A percentile compares a stretch with the other conserved stretches of the same genome.
These are phyloP conservation scores for Debaryomyces nepalensis DNA, from an alignment of 1,139 yeast species.

Conservation along the genomic window DNA sequence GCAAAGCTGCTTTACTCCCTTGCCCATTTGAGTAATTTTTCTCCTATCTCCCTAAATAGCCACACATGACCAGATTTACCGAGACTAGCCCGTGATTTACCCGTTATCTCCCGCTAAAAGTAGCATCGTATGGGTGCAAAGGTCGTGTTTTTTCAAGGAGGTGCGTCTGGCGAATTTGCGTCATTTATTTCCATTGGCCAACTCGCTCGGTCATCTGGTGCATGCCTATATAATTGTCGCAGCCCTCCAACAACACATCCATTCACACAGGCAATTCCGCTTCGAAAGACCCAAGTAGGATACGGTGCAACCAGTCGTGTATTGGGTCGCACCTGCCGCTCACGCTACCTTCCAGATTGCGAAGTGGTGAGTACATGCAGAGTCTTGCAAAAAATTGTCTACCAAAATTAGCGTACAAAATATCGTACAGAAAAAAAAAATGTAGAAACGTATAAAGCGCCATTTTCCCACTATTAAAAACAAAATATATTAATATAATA, in stretches of 20 bases:
- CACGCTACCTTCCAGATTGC: not conserved
- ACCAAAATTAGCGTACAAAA: constrained; percentile 1
- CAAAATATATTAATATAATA: not conserved
- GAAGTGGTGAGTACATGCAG: not conserved
- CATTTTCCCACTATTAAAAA: constrained; percentile 4
- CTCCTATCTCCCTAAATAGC: not conserved
- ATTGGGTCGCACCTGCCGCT: not conserved
- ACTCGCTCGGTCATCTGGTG: not conserved
- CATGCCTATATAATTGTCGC: constrained; percentile 2
- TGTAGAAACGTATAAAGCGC: constrained; percentile 7
- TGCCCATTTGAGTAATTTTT: not conserved
- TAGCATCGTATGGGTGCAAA: not conserved
- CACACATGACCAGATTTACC: not conserved
- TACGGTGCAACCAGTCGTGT: constrained; percentile 2
- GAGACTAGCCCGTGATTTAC: not conserved
- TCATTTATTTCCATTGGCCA: constrained; percentile 7
- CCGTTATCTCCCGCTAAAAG: not conserved
- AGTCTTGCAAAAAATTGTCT: not conserved
- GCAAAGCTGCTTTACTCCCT: not conserved
- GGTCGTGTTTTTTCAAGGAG: not conserved
- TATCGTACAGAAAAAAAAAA: constrained; percentile 3
- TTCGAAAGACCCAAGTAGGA: no score
- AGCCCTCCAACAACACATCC: no score
- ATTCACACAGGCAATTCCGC: no score
- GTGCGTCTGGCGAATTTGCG: constrained; percentile 6